Base-by-base conservation (phyloP, 257 asterid species). In the Forsythia suspensa region DNA sequence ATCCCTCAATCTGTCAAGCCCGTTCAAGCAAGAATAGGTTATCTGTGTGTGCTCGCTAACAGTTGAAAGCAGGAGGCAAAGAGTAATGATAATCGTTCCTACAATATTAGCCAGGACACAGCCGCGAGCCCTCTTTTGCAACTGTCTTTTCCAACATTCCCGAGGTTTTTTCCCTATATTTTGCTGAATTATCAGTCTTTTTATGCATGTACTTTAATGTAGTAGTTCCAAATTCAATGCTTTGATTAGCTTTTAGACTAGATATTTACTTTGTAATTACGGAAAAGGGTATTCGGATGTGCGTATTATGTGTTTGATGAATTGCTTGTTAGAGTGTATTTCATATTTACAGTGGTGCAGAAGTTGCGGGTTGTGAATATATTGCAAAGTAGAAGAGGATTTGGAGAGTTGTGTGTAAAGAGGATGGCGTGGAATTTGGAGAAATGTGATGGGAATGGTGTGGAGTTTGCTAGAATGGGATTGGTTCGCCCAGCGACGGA, bases 401-500 rank as follows among this genome's bases (percentile, higher is more conserved):
- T 80, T 76, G 80, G 82, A 68, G 87, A 82, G 78, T 80, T 68
- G 48, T 41, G 77, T 75, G 77, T 77, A 79, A 86, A 70, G 66
- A 82, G 81, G 68, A 90, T 86, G 91, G 76, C 83, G 73, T 81
- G 83, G 88, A 82, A 84, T 77, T 72, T 71, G 76, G 88, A 88
- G 39, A 87, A 86, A 41, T 79, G 85, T 72, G 73, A 85, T 76
- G 91, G 85, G 73, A 43, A 18, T 38, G 9, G 67, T 8, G 75
- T 70, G 80, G 86, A 80, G 72, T 79, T 42, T 74, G 70, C 76
- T 79, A 59, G 71, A 71, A 44, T 82, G 89, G 92, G 87, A 20
- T 42, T 84, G 70, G 89, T 95, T 81, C 86, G 79, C 55, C 94
- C 92, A 18, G 97, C 99, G 0, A 84, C 86, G 10, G 92, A 82